These are phyloP conservation scores for Tausonia pullulans DNA, from an alignment of 1,284 basidiomycete species.

Conservation along the genomic window DNA sequence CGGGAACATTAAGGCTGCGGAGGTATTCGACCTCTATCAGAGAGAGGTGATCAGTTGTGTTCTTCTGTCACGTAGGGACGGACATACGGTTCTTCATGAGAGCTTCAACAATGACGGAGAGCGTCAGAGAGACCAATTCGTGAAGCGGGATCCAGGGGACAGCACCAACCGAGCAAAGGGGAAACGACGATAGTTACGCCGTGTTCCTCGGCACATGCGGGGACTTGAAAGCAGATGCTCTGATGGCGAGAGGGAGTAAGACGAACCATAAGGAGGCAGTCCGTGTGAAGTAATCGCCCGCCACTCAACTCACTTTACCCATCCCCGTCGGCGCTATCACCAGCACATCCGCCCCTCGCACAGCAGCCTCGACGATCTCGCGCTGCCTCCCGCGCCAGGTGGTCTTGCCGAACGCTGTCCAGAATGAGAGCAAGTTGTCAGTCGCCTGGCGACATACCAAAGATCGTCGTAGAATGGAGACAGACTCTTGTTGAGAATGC, in stretches of 20 bases:
- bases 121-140: not conserved
- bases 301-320: slow-evolving; percentile 54
- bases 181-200: slow-evolving; percentile 70
- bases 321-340: slow-evolving; percentile 79
- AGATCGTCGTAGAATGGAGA: not conserved
- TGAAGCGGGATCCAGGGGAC: too few relatives aligned
- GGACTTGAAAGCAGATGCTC: slow-evolving; percentile 80
- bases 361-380: slow-evolving; percentile 58
- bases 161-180: slow-evolving; percentile 53
- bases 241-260: slow-evolving; percentile 22
- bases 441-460: not conserved
- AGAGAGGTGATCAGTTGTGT: not conserved
- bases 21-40: slow-evolving; percentile 54
- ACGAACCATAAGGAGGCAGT: not conserved
- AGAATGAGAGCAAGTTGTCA: not conserved
- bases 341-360: slow-evolving; percentile 58
- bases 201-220: slow-evolving; percentile 56
- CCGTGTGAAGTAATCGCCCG: slow-evolving; percentile 1
- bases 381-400: slow-evolving; percentile 63
- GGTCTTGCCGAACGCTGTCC: slow-evolving; percentile 53
- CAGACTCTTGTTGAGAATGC: slow-evolving; percentile 28
- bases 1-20: slow-evolving; percentile 45
- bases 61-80: not conserved
- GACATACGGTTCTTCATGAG: slow-evolving; percentile 68
- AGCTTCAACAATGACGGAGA: slow-evolving; percentile 37